A percentile compares a stretch with the other conserved stretches of the same genome.
Conservation (phyloP, 2,329 filamentous ascomycete genomes). For the Lojkania enalia region DNA sequence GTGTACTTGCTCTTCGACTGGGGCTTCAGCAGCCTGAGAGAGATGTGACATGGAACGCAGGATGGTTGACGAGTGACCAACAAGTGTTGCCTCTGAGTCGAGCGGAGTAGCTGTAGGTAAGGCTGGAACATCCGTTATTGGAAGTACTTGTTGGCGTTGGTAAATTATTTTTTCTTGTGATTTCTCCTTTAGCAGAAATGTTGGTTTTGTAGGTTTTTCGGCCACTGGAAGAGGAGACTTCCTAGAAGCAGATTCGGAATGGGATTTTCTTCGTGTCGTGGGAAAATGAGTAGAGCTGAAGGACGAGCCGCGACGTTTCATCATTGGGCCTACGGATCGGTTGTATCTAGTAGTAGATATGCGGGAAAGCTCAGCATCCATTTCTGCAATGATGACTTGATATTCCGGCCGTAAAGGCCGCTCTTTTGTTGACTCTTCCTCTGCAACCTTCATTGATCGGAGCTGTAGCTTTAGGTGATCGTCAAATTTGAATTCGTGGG, state of each 20-base stretch:
- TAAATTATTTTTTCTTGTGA: slow-evolving; percentile 23
- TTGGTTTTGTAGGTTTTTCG: slow-evolving; percentile 17
- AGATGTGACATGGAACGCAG: slow-evolving; percentile 12
- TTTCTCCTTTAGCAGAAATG: slow-evolving; percentile 17
- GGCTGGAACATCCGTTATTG: too few species aligned
- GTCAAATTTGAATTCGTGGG: slow-evolving; percentile 35
- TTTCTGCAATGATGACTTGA: slow-evolving; percentile 31
- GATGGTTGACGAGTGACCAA: slow-evolving; percentile 24
- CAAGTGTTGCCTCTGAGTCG: slow-evolving; percentile 34
- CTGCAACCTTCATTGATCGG: slow-evolving; percentile 15
- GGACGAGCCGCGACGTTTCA: slow-evolving; percentile 27
- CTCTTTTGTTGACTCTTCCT: slow-evolving; percentile 10
- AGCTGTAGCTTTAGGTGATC: slow-evolving; percentile 38
- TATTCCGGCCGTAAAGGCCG: slow-evolving; percentile 23
- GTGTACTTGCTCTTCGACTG: slow-evolving; percentile 5
- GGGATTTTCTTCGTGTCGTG: slow-evolving; percentile 22
- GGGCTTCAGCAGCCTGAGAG: slow-evolving; percentile 7
- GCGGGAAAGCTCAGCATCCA: slow-evolving; percentile 33
- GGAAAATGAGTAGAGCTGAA: slow-evolving; percentile 21
- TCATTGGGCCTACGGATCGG: slow-evolving; percentile 14
- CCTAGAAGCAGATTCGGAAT: slow-evolving; percentile 18
- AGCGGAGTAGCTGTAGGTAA: slow-evolving; percentile 19
- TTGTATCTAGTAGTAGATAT: slow-evolving; percentile 24
- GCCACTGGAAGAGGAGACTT: slow-evolving; percentile 14
- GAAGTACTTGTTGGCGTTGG: slow-evolving; percentile 11